Base-by-base conservation (phyloP, 1,139 yeast genomes). In the Candida anutae region DNA sequence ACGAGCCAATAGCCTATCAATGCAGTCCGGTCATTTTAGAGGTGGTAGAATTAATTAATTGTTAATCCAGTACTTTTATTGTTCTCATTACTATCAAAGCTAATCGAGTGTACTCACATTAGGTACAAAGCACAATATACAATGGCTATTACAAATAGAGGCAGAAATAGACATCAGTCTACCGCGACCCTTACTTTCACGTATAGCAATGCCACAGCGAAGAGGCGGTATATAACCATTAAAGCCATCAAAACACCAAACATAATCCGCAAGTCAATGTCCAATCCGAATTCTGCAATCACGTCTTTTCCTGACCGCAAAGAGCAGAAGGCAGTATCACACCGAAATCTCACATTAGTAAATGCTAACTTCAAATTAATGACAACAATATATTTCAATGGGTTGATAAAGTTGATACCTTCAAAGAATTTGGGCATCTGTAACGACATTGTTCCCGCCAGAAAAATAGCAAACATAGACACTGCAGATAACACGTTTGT, bases 361-460 rank as follows among this genome's bases (percentile, higher is more conserved):
- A 48, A 46, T 3, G 42, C 45, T 30, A 45, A 31, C 13, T 73
- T 69, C 11, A 72, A 58, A 15, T 71, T 43, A 2, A 75, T 58
- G 31, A 77, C 76, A 22, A 73, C 77, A 5, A 72, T 79, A 48
- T 79, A 84, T 43, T 78, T 80, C 45, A 80, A 54, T 2, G 95
- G 95, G 31, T 76, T 78, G 10, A 80, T 42, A 55, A 75, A 84
- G 50, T 83, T 84, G 48, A 80, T 55, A 0, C 77, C 94, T 37
- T 63, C 62, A 45, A 84, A 68, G 29, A 84, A 73, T 1, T 55
- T 56, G 5, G 85, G 85, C 79, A 84, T 74, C 20, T 77, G 64
- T 38, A 82, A 55, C 0, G 95, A 79, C 77, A 85, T 69, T 5
- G 88, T 62, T n/a, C 95, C 95, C 4, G 85, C 84, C 93, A 84